A percentile compares a stretch with the other conserved stretches of the same genome.
Evolutionary conservation across 441 rosid genomes (phyloP).

Genomic region (Syzygium malaccense): DNA sequence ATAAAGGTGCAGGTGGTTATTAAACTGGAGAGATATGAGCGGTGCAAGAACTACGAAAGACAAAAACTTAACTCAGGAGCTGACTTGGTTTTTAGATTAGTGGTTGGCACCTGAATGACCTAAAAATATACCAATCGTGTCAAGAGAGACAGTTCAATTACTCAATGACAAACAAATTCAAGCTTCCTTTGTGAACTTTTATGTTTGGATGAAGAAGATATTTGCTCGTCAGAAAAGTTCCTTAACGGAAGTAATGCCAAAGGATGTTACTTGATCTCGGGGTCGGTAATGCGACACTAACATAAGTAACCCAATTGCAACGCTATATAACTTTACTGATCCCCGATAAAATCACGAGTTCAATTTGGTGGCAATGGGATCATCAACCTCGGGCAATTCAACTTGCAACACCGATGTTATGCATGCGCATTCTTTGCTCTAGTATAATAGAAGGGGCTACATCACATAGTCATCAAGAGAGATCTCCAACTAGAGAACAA

Average conservation of each 20-base stretch:
- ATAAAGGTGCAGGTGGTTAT: neutral
- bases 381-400: neutral
- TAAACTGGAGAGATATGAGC: neutral
- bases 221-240: neutral
- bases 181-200: neutral
- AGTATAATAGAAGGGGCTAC: neutral
- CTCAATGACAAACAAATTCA: neutral
- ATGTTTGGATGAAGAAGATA: neutral
- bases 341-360: neutral
- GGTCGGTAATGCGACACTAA: neutral
- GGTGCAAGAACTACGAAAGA: neutral
- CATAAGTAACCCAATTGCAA: neutral
- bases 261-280: neutral
- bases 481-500: neutral
- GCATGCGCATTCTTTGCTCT: neutral
- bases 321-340: neutral
- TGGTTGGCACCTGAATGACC: neutral
- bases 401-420: neutral
- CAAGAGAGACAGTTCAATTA: neutral
- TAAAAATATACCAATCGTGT: neutral
- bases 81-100: neutral
- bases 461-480: neutral
- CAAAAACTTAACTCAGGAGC: neutral
- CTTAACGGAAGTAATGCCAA: neutral
- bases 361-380: neutral